Percentiles rank a stretch among this genome's conserved stretches.
Conservation (phyloP, 2,329 filamentous ascomycete species). For the Aspergillus bombycis region DNA sequence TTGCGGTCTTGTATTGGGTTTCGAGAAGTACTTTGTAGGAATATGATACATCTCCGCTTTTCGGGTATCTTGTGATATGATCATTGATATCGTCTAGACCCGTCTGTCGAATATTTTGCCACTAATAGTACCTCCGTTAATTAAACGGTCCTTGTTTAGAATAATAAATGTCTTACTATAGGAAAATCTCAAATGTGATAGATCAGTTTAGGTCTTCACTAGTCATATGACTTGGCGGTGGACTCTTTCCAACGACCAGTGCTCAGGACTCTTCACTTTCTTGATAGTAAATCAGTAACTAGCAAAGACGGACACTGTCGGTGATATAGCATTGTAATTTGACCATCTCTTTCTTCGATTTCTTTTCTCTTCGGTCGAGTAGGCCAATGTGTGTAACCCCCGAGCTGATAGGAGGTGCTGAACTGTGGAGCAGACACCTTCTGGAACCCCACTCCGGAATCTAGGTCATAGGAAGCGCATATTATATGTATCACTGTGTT, state of each 20-base stretch:
- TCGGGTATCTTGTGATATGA: not conserved
- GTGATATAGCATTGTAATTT: no score
- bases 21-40: no score
- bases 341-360: no score
- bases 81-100: not conserved
- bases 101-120: not conserved
- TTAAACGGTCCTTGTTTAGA: not conserved
- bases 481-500: not conserved
- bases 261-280: no score
- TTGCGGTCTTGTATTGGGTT: not conserved
- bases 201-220: not conserved
- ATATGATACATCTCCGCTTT: not conserved
- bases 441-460: not conserved
- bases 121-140: not conserved
- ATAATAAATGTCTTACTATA: not conserved
- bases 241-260: not conserved
- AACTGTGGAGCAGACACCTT: not conserved
- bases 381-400: no score
- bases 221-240: not conserved
- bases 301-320: no score
- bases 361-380: no score
- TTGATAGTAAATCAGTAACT: no score
- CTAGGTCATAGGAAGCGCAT: not conserved
- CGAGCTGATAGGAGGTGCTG: no score
- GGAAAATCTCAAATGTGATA: not conserved